phyloP scores from a whole-genome alignment of 352 stramenopile genomes.

The Phytophthora boehmeriae region DNA sequence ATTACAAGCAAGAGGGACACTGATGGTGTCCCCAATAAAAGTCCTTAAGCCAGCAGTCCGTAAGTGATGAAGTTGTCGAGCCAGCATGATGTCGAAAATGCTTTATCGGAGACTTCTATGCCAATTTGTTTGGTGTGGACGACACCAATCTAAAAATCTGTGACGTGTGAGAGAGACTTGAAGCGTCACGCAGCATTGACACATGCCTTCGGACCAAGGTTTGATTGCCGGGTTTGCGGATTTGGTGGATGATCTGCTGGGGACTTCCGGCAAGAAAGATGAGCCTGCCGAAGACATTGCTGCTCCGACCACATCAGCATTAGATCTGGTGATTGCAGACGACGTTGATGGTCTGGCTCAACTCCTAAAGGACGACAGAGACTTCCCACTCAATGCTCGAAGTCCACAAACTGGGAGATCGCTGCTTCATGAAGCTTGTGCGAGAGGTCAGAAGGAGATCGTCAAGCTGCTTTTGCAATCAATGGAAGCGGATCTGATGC shows the following conservation, averaged over 20 bases:
- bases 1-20: background rate
- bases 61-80: constrained; percentile 25
- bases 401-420: constrained; percentile 43
- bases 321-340: constrained; percentile 38
- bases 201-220: background rate
- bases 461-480: constrained; percentile 61
- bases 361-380: constrained; percentile 22
- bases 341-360: constrained; percentile 33
- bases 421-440: constrained; percentile 69
- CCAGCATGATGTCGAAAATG: constrained; percentile 17
- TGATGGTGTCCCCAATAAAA: background rate
- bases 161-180: constrained; percentile 30
- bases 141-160: constrained; percentile 16
- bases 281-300: constrained; percentile 1
- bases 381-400: constrained; percentile 46
- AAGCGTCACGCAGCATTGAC: constrained; percentile 7
- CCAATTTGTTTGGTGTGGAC: constrained; percentile 6
- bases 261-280: constrained; percentile 5
- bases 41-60: constrained; percentile 5
- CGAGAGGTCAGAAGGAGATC: constrained; percentile 50
- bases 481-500: constrained; percentile 52
- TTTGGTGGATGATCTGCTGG: constrained; percentile 59
- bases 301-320: constrained; percentile 3
- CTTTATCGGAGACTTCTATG: background rate
- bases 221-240: constrained; percentile 35